Conservation (phyloP, 179 eudicot species). For the Corrigiola litoralis region DNA sequence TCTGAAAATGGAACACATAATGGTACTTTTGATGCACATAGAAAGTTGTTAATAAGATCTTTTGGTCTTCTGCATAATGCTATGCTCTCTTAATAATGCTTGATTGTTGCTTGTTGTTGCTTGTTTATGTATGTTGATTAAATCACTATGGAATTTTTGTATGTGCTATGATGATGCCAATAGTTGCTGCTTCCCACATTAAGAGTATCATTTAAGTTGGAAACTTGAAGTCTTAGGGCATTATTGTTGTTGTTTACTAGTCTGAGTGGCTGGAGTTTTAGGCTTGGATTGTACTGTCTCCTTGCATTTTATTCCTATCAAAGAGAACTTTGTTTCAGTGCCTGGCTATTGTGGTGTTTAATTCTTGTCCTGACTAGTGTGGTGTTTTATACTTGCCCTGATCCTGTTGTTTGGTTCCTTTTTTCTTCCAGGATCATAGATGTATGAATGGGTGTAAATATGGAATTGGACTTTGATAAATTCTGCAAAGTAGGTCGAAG, state of each 20-base stretch:
- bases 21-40: conserved; percentile 7
- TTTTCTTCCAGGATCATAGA: conserved; percentile 32
- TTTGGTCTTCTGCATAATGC: not conserved
- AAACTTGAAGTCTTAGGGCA: not conserved
- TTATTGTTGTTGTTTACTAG: not conserved
- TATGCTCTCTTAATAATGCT: not conserved
- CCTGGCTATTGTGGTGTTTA: not conserved
- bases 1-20: conserved; percentile 16
- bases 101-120: conserved; percentile 4
- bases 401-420: conserved; percentile 2
- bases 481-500: conserved; percentile 64
- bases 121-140: not conserved
- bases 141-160: not conserved
- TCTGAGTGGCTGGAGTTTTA: not conserved
- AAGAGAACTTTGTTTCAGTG: not conserved
- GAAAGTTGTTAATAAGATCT: not conserved
- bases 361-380: not conserved
- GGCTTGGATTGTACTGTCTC: not conserved
- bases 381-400: not conserved
- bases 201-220: no score
- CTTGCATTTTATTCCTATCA: not conserved
- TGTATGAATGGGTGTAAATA: conserved; percentile 40
- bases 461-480: conserved; percentile 78
- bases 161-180: not conserved
- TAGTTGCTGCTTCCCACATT: not conserved